Percentiles rank a stretch among this genome's conserved stretches.
phyloP scores from a whole-genome alignment of 495 filamentous ascomycete genomes.

The Evernia prunastri region DNA sequence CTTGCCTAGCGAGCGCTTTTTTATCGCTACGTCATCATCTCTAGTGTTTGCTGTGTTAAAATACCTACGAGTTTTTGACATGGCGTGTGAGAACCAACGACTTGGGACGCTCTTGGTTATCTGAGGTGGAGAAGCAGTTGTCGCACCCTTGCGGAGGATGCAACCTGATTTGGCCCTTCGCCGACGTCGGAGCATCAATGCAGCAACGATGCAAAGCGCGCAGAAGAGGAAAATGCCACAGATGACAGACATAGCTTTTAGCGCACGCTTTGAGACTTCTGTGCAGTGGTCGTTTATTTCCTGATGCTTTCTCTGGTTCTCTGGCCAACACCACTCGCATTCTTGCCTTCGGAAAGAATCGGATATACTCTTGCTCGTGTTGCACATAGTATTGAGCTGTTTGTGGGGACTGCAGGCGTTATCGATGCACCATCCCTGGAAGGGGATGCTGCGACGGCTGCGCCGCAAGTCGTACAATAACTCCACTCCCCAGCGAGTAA shows the following conservation, averaged over 20 bases:
- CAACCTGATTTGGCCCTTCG: not conserved
- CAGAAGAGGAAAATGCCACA: not conserved
- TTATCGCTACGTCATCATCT: not conserved
- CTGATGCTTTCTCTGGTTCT: not conserved
- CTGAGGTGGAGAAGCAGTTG: not conserved
- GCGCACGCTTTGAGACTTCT: constrained; percentile 4
- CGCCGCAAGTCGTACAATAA: not conserved
- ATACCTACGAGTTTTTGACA: not conserved
- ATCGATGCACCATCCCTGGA: not conserved
- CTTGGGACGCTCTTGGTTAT: not conserved
- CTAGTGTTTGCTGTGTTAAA: not conserved
- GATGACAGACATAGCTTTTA: not conserved
- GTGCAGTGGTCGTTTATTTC: not conserved
- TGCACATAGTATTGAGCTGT: constrained; percentile 8
- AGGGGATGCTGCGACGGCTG: not conserved
- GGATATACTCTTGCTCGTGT: not conserved
- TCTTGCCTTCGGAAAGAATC: not conserved
- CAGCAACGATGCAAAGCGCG: not conserved
- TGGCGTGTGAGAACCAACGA: not conserved
- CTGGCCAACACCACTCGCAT: constrained; percentile 14
- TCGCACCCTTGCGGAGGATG: not conserved
- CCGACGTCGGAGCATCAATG: not conserved
- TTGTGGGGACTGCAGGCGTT: constrained; percentile 1
- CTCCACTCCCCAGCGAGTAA: not conserved
- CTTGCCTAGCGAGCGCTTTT: not conserved